phyloP scores from a whole-genome alignment of 2,329 filamentous ascomycete species.

The Mariannaea elegans region DNA sequence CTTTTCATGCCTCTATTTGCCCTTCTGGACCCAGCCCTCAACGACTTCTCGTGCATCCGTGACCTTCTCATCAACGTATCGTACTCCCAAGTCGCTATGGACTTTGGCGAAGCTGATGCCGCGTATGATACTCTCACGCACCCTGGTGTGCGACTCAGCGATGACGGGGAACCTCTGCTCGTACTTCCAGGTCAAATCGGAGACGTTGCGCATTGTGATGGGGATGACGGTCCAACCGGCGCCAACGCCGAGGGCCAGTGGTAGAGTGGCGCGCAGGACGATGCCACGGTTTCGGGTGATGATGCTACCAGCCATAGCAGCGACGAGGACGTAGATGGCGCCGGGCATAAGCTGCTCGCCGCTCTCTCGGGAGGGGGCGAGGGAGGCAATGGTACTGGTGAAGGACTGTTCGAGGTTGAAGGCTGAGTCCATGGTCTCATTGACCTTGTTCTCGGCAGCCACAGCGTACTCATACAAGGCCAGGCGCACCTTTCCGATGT shows the following conservation, averaged over 20 bases:
- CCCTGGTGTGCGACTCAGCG: slow-evolving; percentile 79
- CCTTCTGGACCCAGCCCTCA: slow-evolving; percentile 92
- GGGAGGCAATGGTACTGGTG: slow-evolving; percentile 85
- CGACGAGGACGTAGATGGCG: slow-evolving; percentile 89
- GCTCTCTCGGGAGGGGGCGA: slow-evolving; percentile 85
- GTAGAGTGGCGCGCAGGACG: slow-evolving; percentile 78
- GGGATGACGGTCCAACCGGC: slow-evolving; percentile 88
- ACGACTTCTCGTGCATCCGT: slow-evolving; percentile 77
- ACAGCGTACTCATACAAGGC: slow-evolving; percentile 81
- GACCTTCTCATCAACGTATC: slow-evolving; percentile 84
- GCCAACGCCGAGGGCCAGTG: slow-evolving; percentile 80
- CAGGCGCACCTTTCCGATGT: slow-evolving; percentile 83
- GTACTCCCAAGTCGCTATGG: slow-evolving; percentile 75
- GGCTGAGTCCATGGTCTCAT: slow-evolving; percentile 80
- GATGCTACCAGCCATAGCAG: slow-evolving; percentile 94
- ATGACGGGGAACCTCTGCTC: slow-evolving; percentile 88
- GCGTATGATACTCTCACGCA: slow-evolving; percentile 74
- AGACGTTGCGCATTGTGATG: slow-evolving; percentile 88
- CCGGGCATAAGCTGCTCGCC: slow-evolving; percentile 92
- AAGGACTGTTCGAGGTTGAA: slow-evolving; percentile 90
- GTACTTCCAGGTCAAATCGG: slow-evolving; percentile 88
- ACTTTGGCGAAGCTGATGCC: slow-evolving; percentile 78
- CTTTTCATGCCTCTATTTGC: slow-evolving; percentile 65
- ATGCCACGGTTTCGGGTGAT: slow-evolving; percentile 88
- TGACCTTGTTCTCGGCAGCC: slow-evolving; percentile 81